Base-by-base conservation (phyloP, 1,284 basidiomycete species). In the Cryptococcus maquisensis region DNA sequence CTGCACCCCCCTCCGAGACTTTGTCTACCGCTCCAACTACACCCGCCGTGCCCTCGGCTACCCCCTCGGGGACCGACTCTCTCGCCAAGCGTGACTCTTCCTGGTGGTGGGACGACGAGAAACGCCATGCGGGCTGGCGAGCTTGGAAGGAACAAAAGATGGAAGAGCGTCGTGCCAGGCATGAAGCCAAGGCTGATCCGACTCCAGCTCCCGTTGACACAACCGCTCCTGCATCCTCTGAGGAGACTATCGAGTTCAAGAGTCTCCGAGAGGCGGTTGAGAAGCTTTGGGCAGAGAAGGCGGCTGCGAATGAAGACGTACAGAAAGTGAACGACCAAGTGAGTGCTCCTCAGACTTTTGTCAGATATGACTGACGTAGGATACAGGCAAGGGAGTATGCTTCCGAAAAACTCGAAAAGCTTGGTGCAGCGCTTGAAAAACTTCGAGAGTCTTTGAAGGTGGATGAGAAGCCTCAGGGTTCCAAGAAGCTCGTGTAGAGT, bases 341-440 rank as follows among this genome's bases (percentile, higher is more conserved):
- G 40, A 43, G 62, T 56, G 15, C 39, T 32, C 28, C 10, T 6
- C 8, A 32, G 15, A 13, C 10, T 10, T 41, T 13, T 40, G 15
- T 28, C 16, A 9, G 3, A n/a, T 15, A 23, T 24, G 35, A 39
- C 40, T 48, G 43, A 49, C 39, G 18, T 16, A 12, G 36, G 16
- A 8, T 10, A 12, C 40, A 64, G 62, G 61, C 61, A 9, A 56
- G 53, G 49, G 62, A 68, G 36, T 65, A 56, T 36, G 65, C 65
- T 3, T 39, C 52, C 40, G 60, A 68, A 48, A 68, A 63, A 52
- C 45, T 68, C 5, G 66, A 68, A 18, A 65, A 54, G 50, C 49
- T 68, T 9, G 60, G 58, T 35, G 49, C 36, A 1, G 60, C 63
- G 12, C 52, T 68, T 1, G 65, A 66, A 21, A 54, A 52, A 12